A percentile compares a stretch with the other conserved stretches of the same genome.
Evolutionary conservation across 352 stramenopile genomes (phyloP).

Genomic region (Globisporangium paroecandrum): DNA sequence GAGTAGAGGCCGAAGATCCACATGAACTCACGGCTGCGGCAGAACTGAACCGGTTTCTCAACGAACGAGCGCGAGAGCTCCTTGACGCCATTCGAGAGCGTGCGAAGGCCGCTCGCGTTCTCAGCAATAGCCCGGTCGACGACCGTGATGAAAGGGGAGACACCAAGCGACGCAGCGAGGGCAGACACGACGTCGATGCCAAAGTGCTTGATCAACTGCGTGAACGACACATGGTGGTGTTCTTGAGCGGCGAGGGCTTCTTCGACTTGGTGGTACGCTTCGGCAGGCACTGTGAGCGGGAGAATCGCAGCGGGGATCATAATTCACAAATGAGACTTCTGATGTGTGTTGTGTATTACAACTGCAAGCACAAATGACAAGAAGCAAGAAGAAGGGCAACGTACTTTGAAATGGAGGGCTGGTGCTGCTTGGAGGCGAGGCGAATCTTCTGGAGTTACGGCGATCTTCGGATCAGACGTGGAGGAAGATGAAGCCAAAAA

Average conservation of each 20-base stretch:
- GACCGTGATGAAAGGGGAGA: constrained; percentile 84
- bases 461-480: constrained; percentile 7
- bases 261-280: constrained; percentile 25
- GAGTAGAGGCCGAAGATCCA: constrained; percentile 89
- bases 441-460: constrained; percentile 7
- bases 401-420: not conserved
- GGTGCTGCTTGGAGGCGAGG: not conserved
- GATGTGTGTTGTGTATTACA: not conserved
- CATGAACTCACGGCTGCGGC: constrained; percentile 80
- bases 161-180: constrained; percentile 53
- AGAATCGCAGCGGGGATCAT: constrained; percentile 22
- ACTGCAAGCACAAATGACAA: not conserved
- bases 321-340: constrained; percentile 11
- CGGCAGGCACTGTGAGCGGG: constrained; percentile 16
- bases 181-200: constrained; percentile 51
- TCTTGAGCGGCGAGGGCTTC: constrained; percentile 14
- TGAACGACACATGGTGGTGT: constrained; percentile 18
- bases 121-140: constrained; percentile 87
- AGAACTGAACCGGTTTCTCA: constrained; percentile 68
- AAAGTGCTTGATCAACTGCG: constrained; percentile 33
- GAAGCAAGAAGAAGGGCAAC: not conserved
- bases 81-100: constrained; percentile 63
- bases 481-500: constrained; percentile 5
- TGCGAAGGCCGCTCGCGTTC: constrained; percentile 72
- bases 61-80: constrained; percentile 60